Percentiles rank a stretch among this genome's conserved stretches.
These are phyloP conservation scores for Buxus sempervirens DNA, from an alignment of 164 flowering plant species.

Conservation along the genomic window DNA sequence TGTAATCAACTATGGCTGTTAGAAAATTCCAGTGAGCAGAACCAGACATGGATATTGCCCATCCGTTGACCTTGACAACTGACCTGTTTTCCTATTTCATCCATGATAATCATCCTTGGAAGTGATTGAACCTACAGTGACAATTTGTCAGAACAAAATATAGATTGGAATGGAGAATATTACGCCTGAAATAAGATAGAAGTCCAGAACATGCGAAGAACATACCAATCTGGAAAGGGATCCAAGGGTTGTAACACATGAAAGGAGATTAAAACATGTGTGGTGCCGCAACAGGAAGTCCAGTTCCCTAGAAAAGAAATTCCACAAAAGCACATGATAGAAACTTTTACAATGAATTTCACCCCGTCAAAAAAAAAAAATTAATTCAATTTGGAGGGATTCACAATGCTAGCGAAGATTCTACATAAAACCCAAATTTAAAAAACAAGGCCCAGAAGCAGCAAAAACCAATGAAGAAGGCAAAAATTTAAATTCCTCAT, in stretches of 20 bases:
- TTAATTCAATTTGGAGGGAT: too few relatives aligned
- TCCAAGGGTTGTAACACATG: slow-evolving; percentile 84
- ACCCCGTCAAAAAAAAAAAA: too few relatives aligned
- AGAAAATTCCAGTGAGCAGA: background rate
- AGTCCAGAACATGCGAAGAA: background rate
- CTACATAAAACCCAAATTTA: too few relatives aligned
- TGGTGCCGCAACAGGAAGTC: slow-evolving; percentile 80
- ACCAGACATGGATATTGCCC: background rate
- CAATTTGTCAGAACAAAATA: slow-evolving; percentile 12
- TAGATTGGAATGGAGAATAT: background rate
- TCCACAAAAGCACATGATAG: background rate
- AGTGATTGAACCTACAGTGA: slow-evolving; percentile 81
- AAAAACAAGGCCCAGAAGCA: too few relatives aligned
- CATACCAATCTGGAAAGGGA: slow-evolving; percentile 91
- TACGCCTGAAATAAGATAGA: background rate
- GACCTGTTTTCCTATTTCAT: slow-evolving; percentile 97
- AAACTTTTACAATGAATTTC: too few relatives aligned
- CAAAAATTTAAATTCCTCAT: too few relatives aligned
- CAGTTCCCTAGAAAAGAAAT: slow-evolving; percentile 67
- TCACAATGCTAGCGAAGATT: too few relatives aligned
- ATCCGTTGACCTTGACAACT: slow-evolving; percentile 10
- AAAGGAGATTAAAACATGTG: slow-evolving; percentile 81
- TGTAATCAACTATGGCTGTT: background rate
- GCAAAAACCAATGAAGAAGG: too few relatives aligned
- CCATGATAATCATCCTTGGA: slow-evolving; percentile 95